Evolutionary conservation across 257 asterid genomes (phyloP), one percentile per base, ranked within the genome.

Genomic region (Nicotiana tabacum): DNA sequence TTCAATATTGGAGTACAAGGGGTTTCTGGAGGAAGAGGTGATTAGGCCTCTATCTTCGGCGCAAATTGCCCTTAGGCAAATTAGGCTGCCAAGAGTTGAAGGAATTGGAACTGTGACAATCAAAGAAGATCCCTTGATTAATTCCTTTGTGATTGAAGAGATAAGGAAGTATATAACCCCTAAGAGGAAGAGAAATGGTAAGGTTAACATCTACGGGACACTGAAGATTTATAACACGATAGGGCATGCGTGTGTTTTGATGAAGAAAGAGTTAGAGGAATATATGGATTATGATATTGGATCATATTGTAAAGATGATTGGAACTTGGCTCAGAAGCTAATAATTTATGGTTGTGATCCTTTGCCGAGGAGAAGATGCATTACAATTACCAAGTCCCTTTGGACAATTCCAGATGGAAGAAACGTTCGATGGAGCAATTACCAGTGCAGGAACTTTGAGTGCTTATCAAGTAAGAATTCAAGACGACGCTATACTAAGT

Each of bases 401-500:
- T 93, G 99, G 98, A 89, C 79, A n/a, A 78, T 89, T n/a, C 99
- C 99, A 0, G 97, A 93, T 39, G 99, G 99, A 2, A 87, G 97
- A 66, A 95, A 95, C 55, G 97, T 95, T 33, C 77, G 97, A 87
- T 93, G 98, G 99, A 93, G 93, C 85, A 92, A 93, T 66, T 95
- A 93, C 55, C 91, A 82, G 37, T 95, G 99, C 77, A 76, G 93
- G 43, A 90, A 93, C 85, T 93, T 88, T 12, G 95, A 87, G 85
- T 93, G 99, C 87, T 82, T 93, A n/a, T 88, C 95, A 9, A 90
- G 97, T 86, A 92, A 92, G 84, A 92, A 92, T 46, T 92, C 90
- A 2, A 95, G 83, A 65, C 86, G 97, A 18, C 97, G 97, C 10
- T 93, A 87, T 30, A 83, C 91, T 0, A 90, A 91, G 83, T 95